Conservation (phyloP, 352 stramenopile genomes). For the Phytopythium litorale region DNA sequence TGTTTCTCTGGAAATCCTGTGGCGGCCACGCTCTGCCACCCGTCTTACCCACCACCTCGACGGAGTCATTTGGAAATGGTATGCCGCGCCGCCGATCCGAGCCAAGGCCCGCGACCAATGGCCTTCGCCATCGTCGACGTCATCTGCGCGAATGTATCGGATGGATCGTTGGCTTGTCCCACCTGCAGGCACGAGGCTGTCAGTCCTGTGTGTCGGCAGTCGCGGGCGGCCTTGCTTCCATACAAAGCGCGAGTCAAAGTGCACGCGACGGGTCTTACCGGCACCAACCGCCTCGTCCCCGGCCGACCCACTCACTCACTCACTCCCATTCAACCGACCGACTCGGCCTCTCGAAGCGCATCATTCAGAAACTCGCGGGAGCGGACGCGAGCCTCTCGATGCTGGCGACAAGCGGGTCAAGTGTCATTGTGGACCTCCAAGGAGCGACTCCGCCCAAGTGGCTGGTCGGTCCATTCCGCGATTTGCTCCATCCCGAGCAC, state of each 20-base stretch:
- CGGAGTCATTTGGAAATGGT: not conserved
- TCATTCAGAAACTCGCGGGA: constrained; percentile 1
- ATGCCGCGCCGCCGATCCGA: not conserved
- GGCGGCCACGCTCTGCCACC: not conserved
- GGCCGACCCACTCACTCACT: not conserved
- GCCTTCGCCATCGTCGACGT: not conserved
- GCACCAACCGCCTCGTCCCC: not conserved
- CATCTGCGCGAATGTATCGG: not conserved
- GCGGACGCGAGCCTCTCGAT: not conserved
- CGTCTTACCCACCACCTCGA: not conserved
- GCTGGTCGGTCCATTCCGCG: not conserved
- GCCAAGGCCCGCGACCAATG: too few species aligned
- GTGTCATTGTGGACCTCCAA: not conserved
- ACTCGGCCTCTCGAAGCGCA: not conserved
- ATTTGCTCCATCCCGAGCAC: not conserved
- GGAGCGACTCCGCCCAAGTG: not conserved
- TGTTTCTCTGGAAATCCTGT: constrained; percentile 1
- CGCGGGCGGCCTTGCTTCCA: not conserved
- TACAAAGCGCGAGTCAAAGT: constrained; percentile 1
- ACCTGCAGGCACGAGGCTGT: constrained; percentile 1
- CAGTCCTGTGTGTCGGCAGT: not conserved
- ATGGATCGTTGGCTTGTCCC: not conserved
- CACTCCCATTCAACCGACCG: constrained; percentile 5
- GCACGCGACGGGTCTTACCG: constrained; percentile 4
- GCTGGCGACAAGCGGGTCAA: not conserved